phyloP scores from a whole-genome alignment of 768 basidiomycete genomes.

The Leucocoprinus leucothites region DNA sequence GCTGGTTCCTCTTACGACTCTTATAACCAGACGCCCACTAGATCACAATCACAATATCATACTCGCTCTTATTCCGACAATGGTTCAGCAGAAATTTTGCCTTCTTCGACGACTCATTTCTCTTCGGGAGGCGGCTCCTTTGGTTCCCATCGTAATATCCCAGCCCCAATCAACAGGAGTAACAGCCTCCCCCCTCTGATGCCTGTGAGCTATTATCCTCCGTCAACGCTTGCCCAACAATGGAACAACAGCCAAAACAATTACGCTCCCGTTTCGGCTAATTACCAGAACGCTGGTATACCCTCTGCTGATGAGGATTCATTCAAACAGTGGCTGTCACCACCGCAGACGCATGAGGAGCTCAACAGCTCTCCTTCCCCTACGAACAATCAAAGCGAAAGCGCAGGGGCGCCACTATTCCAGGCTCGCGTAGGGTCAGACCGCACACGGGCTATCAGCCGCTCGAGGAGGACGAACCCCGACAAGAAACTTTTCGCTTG shows the following conservation, averaged over 20 bases:
- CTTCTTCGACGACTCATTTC: background rate
- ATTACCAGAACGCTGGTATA: background rate
- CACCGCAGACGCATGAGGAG: background rate
- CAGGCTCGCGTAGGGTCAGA: constrained; percentile 7
- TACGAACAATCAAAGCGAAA: background rate
- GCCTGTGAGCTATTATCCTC: background rate
- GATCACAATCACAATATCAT: background rate
- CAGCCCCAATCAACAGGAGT: background rate
- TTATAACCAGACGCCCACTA: background rate
- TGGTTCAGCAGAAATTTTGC: background rate
- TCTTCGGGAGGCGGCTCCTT: background rate
- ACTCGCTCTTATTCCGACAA: constrained; percentile 1
- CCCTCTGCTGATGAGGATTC: background rate
- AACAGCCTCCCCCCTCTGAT: background rate
- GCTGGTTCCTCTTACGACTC: background rate
- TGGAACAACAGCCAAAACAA: background rate
- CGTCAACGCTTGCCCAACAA: background rate
- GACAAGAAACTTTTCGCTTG: constrained; percentile 3
- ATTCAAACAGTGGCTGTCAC: background rate
- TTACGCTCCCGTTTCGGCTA: background rate
- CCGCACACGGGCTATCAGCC: constrained; percentile 8
- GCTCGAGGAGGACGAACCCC: constrained; percentile 4
- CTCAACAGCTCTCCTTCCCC: background rate
- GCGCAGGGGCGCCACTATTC: background rate
- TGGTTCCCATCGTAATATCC: background rate